Base-by-base conservation (phyloP, 352 stramenopile species). In the Globisporangium middletonii region DNA sequence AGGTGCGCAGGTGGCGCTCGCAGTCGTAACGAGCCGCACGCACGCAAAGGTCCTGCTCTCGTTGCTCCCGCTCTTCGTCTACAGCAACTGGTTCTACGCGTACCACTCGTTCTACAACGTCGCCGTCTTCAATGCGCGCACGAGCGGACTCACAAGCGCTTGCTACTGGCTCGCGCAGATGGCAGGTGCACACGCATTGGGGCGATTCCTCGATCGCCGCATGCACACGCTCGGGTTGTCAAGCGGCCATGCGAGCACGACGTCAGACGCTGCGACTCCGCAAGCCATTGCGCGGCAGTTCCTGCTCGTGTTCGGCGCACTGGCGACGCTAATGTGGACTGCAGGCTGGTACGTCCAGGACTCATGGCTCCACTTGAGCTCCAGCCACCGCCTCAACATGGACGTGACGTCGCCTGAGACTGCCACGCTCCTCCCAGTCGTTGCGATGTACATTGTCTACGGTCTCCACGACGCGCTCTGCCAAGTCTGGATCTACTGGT, bases 401-500 rank as follows among this genome's bases (percentile, higher is more conserved):
- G 71, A 79, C 38, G 12, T 79, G 8, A 18, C 43, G 37, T 47
- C 52, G 19, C 50, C 23, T 7, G 27, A 55, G 4, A 26, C 46
- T 15, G 44, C 59, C 1, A 15, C 4, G 16, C 18, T 60, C 9
- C n/a, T 60, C 9, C 37, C 45, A 44, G 46, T 27, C 13, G 72
- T 88, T 2, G 38, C 80, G 26, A 68, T 86, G 18, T 94, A 89
- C 69, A 68, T 84, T 28, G 50, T 73, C 42, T 94, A 86, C 63
- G 86, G 84, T 0, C 80, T 87, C 55, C 69, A 75, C 27, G 83
- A 94, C 67, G 77, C 82, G 9, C 56, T 89, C 48, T 86, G 88
- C 50, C 82, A 94, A 45, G 75, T 89, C 5, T 94, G 82, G 66
- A 66, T 72, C 49, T 94, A 92, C 63, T 96, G 86, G 84, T 72